Percentiles rank a stretch among this genome's conserved stretches.
These are phyloP conservation scores for Fusarium nanum DNA, from an alignment of 2,329 filamentous ascomycete genomes.

Conservation along the genomic window DNA sequence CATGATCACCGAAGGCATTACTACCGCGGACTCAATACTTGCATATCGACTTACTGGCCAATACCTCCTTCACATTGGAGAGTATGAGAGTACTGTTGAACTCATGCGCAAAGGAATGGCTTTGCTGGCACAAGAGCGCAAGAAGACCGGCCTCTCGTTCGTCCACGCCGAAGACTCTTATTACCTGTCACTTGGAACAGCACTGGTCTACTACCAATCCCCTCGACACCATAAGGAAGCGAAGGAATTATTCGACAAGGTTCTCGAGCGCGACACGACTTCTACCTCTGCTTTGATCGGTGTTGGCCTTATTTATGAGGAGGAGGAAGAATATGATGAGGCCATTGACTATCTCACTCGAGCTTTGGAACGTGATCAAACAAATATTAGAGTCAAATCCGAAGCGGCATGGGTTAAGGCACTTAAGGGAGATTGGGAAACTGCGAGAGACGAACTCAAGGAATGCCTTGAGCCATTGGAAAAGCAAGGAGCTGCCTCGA, in stretches of 20 bases:
- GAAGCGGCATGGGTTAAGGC: conserved; percentile 95
- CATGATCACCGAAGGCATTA: conserved; percentile 81
- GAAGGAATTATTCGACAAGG: conserved; percentile 83
- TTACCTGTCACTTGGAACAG: conserved; percentile 83
- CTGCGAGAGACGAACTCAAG: conserved; percentile 76
- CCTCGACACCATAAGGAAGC: conserved; percentile 92
- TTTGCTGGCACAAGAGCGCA: conserved; percentile 68
- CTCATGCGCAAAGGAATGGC: conserved; percentile 79
- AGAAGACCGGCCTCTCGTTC: conserved; percentile 76
- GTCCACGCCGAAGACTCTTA: conserved; percentile 78
- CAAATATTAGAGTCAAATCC: conserved; percentile 81
- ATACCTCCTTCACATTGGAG: conserved; percentile 86
- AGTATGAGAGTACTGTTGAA: conserved; percentile 84
- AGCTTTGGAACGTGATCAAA: conserved; percentile 77
- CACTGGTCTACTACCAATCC: conserved; percentile 88
- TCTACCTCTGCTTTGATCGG: conserved; percentile 88
- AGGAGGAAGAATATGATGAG: conserved; percentile 87
- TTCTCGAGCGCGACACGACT: conserved; percentile 78
- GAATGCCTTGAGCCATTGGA: conserved; percentile 74
- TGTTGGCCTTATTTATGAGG: conserved; percentile 90
- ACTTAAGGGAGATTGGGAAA: conserved; percentile 78
- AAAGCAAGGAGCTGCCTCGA: conserved; percentile 64
- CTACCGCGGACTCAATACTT: conserved; percentile 76
- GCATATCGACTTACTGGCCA: conserved; percentile 86
- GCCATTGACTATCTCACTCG: conserved; percentile 84